These are phyloP conservation scores for Trypanosoma theileri DNA, from an alignment of 208 protist genomes.

Conservation along the genomic window DNA sequence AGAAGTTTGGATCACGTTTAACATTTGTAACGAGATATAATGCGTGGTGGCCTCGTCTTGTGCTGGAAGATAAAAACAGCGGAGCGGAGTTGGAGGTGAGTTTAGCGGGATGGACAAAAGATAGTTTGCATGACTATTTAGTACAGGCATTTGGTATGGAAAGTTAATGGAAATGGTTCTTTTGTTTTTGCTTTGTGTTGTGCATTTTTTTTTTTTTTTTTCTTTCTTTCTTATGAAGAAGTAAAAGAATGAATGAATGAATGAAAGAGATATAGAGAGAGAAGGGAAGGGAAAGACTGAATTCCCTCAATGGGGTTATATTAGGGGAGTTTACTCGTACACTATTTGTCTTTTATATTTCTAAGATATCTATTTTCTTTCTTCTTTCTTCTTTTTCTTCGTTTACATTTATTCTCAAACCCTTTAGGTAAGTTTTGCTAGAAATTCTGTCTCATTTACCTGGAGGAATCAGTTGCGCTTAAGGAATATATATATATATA, in stretches of 20 bases:
- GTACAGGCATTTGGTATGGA: slow-evolving; percentile 24
- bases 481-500: background rate
- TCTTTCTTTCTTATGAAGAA: background rate
- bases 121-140: slow-evolving; percentile 27
- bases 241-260: too few species aligned
- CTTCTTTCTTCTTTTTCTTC: slow-evolving; percentile 18
- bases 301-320: too few species aligned
- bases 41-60: slow-evolving; percentile 6
- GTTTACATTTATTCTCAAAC: background rate
- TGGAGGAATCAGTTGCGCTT: background rate
- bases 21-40: background rate
- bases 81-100: slow-evolving; percentile 31
- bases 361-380: slow-evolving; percentile 2
- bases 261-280: too few species aligned
- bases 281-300: too few species aligned
- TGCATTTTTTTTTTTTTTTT: slow-evolving; percentile 7
- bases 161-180: background rate
- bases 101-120: slow-evolving; percentile 35
- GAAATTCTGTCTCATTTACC: background rate
- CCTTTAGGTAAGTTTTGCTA: background rate
- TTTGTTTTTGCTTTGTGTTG: background rate
- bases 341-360: slow-evolving; percentile 1
- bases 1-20: slow-evolving; percentile 23
- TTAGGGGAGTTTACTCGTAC: too few species aligned
- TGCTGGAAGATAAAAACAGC: slow-evolving; percentile 7